These are phyloP conservation scores for Solanum gracilifrons DNA, from an alignment of 257 asterid species.

Conservation along the genomic window DNA sequence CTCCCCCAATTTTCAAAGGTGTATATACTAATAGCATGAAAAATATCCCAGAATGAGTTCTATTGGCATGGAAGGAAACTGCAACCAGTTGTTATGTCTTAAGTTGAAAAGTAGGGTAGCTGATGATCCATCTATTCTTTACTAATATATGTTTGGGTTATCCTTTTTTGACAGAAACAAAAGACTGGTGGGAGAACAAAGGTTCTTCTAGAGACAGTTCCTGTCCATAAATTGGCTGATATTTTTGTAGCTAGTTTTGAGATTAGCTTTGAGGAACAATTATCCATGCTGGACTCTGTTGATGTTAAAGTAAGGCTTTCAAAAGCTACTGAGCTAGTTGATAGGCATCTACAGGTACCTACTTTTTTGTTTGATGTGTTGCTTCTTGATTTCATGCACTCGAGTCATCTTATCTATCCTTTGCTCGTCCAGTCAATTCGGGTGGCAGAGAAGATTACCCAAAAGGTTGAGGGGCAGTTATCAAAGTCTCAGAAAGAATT, in stretches of 20 bases:
- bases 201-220: conserved; percentile 95
- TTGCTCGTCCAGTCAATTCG: conserved; percentile 75
- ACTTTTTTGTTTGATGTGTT: conserved; percentile 9
- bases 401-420: conserved; percentile 4
- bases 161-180: conserved; percentile 54
- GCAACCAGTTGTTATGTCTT: background rate
- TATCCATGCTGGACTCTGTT: conserved; percentile 91
- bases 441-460: conserved; percentile 95
- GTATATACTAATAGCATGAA: background rate
- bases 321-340: conserved; percentile 93
- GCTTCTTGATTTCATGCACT: conserved; percentile 4
- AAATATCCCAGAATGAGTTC: background rate
- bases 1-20: background rate
- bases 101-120: background rate
- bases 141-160: background rate
- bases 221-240: conserved; percentile 95
- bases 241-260: conserved; percentile 98
- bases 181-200: conserved; percentile 90
- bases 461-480: conserved; percentile 97
- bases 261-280: conserved; percentile 94
- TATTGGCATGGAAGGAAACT: background rate
- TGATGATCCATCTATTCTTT: background rate
- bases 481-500: conserved; percentile 98
- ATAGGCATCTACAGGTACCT: conserved; percentile 88
- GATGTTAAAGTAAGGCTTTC: conserved; percentile 92